Evolutionary conservation across 768 basidiomycete species (phyloP), one percentile per base, ranked within the genome.

Genomic region (Termitomyces sp.): DNA sequence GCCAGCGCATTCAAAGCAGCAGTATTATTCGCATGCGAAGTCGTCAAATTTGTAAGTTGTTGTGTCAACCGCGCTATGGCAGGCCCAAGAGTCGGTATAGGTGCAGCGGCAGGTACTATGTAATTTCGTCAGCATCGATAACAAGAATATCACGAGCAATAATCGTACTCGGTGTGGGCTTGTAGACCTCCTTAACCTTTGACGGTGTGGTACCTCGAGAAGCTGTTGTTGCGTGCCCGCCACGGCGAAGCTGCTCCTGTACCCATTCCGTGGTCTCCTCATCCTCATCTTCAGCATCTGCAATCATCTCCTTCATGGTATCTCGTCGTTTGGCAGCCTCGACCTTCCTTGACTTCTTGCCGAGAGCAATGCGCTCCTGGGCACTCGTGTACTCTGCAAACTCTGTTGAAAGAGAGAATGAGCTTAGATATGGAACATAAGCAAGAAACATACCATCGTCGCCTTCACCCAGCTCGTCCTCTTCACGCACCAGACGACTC

Each of bases 221-320:
- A 9, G 77, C 75, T 27, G 77, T 68, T n/a, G 73, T 68, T 26
- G 69, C 69, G 60, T 83, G 80, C 3, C 87, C 90, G 9, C 88
- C 89, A 56, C 92, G 79, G 26, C 89, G 84, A 27, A 92, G 73
- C 64, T 94, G 92, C 56, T 88, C 89, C 59, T 82, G 81, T 65
- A 93, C 91, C 92, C 92, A 94, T 70, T 93, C 88, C 10, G 79
- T 75, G 0, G 87, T 83, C 67, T 94, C 92, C 68, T 94, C 92
- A 58, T 93, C 92, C 55, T 87, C 83, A 52, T 92, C 92, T 52
- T 85, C 87, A 4, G 83, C 88, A 58, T 94, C 90, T 8, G 81
- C 82, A 57, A 94, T 93, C 77, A 92, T 74, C 68, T 91, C 91
- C 57, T 84, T 79, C 81, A 92, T 92, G 2, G 79, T 77, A 58